Evolutionary conservation across 2,329 filamentous ascomycete species (phyloP), one percentile per base, ranked within the genome.

Genomic region (Rasamsonia emersonii): DNA sequence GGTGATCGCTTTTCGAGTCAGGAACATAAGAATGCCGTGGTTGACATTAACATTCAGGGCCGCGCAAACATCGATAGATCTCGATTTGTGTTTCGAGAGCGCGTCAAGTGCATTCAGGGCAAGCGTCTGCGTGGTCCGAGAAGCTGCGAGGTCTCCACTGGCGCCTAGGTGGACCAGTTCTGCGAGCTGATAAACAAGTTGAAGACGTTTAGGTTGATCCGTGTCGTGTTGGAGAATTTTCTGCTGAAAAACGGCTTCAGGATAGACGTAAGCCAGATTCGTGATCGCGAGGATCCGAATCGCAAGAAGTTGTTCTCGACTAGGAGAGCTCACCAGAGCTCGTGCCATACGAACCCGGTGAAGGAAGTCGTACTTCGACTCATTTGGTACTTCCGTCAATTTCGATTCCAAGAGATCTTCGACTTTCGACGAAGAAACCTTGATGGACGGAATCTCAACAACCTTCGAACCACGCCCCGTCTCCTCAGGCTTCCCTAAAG

Each of bases 31-130:
- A 18, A 96, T 82, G 9, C 91, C 93, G 48, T 98, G 93, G 48
- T 93, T 96, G 21, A 96, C 89, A 46, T 89, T 94, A 33, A 93
- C 85, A 49, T 86, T 93, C 24, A 99, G 67, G n/a, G 91, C 86
- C 24, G 85, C 79, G 41, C 86, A 79, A 15, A 98, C 81, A 54
- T 98, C 91, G 19, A 77, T 67, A 18, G 80, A 75, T 50, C 86
- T 88, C 35, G 71, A 65, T 47, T 82, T 80, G 53, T 85, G 85
- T 51, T 77, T 82, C 5, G 84, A 77, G 35, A 98, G 70, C n/a
- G 85, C 83, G 53, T 95, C 86, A 30, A 99, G 68, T 1, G 89
- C 73, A 31, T 77, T 74, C 32, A 98, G 68, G 5, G 86, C 83
- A 38, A 88, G 77, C 2, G 85, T 84, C 56, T 96, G 89, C 14